A percentile compares a stretch with the other conserved stretches of the same genome.
These are phyloP conservation scores for Globisporangium okanoganense DNA, from an alignment of 352 stramenopile species.

Conservation along the genomic window DNA sequence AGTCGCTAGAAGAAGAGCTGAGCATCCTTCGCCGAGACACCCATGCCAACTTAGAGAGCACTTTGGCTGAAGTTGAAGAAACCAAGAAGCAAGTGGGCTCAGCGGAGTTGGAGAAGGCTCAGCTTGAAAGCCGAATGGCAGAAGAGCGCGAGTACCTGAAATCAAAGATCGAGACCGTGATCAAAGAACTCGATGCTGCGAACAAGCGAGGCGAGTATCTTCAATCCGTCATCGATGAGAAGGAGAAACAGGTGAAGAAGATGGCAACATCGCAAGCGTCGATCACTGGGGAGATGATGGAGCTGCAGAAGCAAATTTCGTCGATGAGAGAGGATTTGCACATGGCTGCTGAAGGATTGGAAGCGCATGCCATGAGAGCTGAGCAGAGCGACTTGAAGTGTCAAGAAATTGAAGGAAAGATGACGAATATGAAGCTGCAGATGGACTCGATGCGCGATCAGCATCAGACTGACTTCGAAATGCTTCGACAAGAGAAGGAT, in stretches of 20 bases:
- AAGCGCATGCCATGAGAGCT: conserved; percentile 56
- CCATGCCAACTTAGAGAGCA: conserved; percentile 32
- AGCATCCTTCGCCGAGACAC: conserved; percentile 31
- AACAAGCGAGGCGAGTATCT: conserved; percentile 39
- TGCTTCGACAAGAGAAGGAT: conserved; percentile 61
- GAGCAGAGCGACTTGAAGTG: conserved; percentile 51
- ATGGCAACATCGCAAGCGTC: conserved; percentile 56
- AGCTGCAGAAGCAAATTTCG: conserved; percentile 54
- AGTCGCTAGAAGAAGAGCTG: conserved; percentile 37
- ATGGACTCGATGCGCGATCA: conserved; percentile 51
- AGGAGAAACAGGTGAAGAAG: conserved; percentile 68
- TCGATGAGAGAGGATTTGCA: conserved; percentile 62
- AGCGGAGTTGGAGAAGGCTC: conserved; percentile 13
- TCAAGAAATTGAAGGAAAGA: conserved; percentile 51
- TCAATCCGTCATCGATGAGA: conserved; percentile 38
- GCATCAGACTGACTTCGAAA: conserved; percentile 56
- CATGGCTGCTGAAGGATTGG: conserved; percentile 61
- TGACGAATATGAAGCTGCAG: conserved; percentile 39
- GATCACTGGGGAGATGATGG: conserved; percentile 58
- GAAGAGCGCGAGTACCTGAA: conserved; percentile 71
- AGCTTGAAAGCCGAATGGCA: conserved; percentile 28
- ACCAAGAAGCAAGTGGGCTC: conserved; percentile 10
- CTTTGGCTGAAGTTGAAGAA: conserved; percentile 21
- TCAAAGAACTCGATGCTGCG: conserved; percentile 49
- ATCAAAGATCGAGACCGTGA: conserved; percentile 59